phyloP scores from a whole-genome alignment of 441 rosid species.

The Manihot esculenta region DNA sequence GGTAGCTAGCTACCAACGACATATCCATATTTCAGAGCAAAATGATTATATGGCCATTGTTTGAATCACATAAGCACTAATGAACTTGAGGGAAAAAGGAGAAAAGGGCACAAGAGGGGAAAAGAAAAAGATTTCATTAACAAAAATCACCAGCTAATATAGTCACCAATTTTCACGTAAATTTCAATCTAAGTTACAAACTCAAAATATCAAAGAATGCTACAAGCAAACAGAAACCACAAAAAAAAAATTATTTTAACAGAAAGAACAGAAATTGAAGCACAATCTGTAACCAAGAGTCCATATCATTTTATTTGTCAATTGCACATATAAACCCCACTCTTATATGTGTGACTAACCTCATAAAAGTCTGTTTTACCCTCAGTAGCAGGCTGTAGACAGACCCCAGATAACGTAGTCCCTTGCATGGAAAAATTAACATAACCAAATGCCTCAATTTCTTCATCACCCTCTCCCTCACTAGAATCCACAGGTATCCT shows the following conservation, averaged over 20 bases:
- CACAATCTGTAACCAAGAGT: constrained; percentile 20
- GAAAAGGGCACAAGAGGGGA: not conserved
- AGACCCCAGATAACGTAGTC: constrained; percentile 53
- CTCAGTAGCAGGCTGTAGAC: constrained; percentile 63
- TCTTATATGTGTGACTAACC: constrained; percentile 69
- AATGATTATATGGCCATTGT: not conserved
- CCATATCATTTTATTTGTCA: constrained; percentile 30
- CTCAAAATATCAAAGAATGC: constrained; percentile 34
- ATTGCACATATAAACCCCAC: constrained; percentile 71
- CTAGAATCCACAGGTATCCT: constrained; percentile 77
- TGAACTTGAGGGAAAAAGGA: not conserved
- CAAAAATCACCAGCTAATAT: constrained; percentile 14
- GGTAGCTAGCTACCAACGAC: not conserved
- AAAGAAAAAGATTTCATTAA: constrained; percentile 15
- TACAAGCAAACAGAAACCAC: constrained; percentile 33
- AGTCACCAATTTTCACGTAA: constrained; percentile 25
- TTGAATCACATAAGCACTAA: not conserved
- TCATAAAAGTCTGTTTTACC: constrained; percentile 77
- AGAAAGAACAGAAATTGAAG: constrained; percentile 14
- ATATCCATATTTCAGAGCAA: not conserved
- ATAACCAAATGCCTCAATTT: constrained; percentile 63
- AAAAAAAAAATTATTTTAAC: constrained; percentile 20
- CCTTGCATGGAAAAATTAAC: constrained; percentile 76
- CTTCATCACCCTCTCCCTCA: constrained; percentile 65
- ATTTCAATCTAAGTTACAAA: constrained; percentile 31